Base-by-base conservation (phyloP, 768 basidiomycete species). In the Mycena rebaudengoi region DNA sequence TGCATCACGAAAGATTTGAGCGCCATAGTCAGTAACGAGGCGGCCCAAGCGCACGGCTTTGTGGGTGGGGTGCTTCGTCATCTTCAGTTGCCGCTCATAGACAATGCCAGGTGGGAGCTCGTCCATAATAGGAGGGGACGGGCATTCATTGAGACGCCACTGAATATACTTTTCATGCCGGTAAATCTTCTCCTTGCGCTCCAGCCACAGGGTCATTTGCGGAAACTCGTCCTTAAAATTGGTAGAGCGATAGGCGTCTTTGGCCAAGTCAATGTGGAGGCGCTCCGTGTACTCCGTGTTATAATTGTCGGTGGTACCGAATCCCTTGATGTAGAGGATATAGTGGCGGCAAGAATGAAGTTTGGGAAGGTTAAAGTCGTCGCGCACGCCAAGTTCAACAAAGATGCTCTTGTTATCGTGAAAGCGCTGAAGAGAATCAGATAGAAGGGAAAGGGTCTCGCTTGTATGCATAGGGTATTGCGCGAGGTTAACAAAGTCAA, bases 401-500 rank as follows among this genome's bases (percentile, higher is more conserved):
- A 80, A 77, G 18, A 73, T 60, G 1, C 67, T 29, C 52, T 79
- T 78, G 65, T 78, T 62, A 11, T 46, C 35, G 51, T 82, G 80
- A 49, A 80, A 82, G 1, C 29, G 29, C 1, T 40, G 16, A 1
- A 79, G 67, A 0, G 71, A 69, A 0, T 55, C 43, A 4, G 63
- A 30, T 0, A 82, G 28, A 3, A 26, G 30, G 0, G 26, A 25
- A 1, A 81, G 70, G 0, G 73, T 74, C 11, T 63, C 49, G 0
- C 56, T 48, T 0, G 69, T 62, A 37, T 79, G 78, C 2, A 63
- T 18, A 1, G 72, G 69, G 46, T 73, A 75, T 18, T 76, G 76
- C 0, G 79, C 71, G 3, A 76, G 50, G 50, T 76, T 78, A 12
- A 77, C 59, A 55, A 80, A 81, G 55, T 82, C 75, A 1, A 78